These are phyloP conservation scores for Podospora sp. DNA, from an alignment of 495 filamentous ascomycete genomes.

Conservation along the genomic window DNA sequence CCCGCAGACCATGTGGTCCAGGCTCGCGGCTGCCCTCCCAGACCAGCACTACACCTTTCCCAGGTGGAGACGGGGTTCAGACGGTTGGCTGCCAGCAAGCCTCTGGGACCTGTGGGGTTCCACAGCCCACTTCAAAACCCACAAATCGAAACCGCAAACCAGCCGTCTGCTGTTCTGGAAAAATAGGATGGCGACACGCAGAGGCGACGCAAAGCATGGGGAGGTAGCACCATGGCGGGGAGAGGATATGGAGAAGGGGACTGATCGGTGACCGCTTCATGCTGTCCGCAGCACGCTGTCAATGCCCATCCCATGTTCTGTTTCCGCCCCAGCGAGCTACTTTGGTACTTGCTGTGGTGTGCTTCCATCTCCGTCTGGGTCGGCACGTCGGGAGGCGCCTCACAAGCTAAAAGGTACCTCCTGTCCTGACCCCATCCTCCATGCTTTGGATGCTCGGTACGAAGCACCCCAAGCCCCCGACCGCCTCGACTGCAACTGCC, in stretches of 20 bases:
- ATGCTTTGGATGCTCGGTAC: neutral
- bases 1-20: too few relatives aligned
- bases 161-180: slow-evolving; percentile 10
- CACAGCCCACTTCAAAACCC: slow-evolving; percentile 1
- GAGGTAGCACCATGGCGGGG: neutral
- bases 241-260: neutral
- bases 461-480: neutral
- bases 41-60: neutral
- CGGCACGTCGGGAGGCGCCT: too few relatives aligned
- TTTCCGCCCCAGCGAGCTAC: neutral
- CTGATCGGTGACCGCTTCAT: neutral
- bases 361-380: too few relatives aligned
- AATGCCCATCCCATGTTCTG: neutral
- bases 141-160: slow-evolving; percentile 2
- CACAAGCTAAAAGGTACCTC: neutral
- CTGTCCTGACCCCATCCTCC: neutral
- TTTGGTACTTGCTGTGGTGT: too few relatives aligned
- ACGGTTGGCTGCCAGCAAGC: slow-evolving; percentile 1
- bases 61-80: neutral
- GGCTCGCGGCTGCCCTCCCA: neutral
- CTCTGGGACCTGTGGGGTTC: slow-evolving; percentile 1
- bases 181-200: neutral
- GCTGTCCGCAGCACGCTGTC: neutral
- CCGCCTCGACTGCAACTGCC: slow-evolving; percentile 2
- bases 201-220: neutral